Percentiles rank a stretch among this genome's conserved stretches.
These are phyloP conservation scores for Skeletonema tropicum DNA, from an alignment of 108 stramenopile species.

Conservation along the genomic window DNA sequence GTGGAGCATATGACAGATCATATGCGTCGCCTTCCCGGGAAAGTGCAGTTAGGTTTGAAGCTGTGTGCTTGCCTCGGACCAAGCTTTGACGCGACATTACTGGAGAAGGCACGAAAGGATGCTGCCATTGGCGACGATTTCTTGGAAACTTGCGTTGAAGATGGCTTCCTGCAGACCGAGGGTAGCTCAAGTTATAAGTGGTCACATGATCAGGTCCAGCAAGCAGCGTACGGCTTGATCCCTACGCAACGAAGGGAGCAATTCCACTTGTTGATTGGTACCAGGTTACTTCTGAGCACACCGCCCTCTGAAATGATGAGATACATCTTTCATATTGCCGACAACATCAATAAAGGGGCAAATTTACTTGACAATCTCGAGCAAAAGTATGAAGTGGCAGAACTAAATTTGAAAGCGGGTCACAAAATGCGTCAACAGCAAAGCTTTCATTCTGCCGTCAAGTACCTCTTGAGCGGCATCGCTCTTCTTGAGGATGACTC, in stretches of 20 bases:
- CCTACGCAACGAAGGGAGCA: constrained; percentile 31
- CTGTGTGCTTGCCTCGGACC: constrained; percentile 60
- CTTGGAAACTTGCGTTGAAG: constrained; percentile 32
- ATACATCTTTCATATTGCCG: constrained; percentile 44
- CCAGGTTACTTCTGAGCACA: constrained; percentile 42
- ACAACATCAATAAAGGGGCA: constrained; percentile 48
- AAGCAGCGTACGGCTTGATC: constrained; percentile 59
- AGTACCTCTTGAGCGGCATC: constrained; percentile 53
- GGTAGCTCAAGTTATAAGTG: constrained; percentile 45
- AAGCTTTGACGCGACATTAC: constrained; percentile 39
- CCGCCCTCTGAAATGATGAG: constrained; percentile 38
- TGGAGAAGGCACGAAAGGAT: constrained; percentile 13
- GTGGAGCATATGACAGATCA: constrained; percentile 52
- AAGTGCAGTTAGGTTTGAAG: constrained; percentile 49
- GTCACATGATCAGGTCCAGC: constrained; percentile 66
- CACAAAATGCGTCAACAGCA: constrained; percentile 41
- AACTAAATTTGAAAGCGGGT: constrained; percentile 56
- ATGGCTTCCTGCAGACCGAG: constrained; percentile 18
- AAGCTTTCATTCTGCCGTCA: constrained; percentile 54
- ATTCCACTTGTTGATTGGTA: constrained; percentile 60
- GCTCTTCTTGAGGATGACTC: constrained; percentile 43
- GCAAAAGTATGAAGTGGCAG: constrained; percentile 39
- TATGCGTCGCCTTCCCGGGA: constrained; percentile 35
- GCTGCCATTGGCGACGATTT: constrained; percentile 27
- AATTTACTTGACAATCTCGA: constrained; percentile 29